Evolutionary conservation across 176 grass and related monocot genomes (phyloP).

Genomic region (Cymbopogon citratus): DNA sequence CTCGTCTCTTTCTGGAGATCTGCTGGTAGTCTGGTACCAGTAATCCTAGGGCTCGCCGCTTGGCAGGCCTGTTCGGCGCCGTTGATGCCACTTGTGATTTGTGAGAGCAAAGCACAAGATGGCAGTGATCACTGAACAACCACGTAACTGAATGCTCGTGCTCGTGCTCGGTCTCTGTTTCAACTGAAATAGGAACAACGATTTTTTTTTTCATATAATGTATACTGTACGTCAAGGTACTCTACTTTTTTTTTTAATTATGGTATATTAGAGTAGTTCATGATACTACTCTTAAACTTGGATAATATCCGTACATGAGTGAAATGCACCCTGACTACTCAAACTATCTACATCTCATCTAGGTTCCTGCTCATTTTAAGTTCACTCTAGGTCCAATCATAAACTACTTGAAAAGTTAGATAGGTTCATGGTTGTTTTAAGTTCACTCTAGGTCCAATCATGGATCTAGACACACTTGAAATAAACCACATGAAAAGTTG

Average conservation of each 20-base stretch:
- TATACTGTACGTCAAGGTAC: background rate
- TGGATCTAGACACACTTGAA: background rate
- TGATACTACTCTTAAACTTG: too few species aligned
- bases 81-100: background rate
- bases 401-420: too few species aligned
- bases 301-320: background rate
- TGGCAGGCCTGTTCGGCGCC: background rate
- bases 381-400: too few species aligned
- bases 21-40: background rate
- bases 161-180: too few species aligned
- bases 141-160: background rate
- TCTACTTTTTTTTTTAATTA: background rate
- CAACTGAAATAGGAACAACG: too few species aligned
- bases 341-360: background rate
- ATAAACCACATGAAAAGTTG: background rate
- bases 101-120: too few species aligned
- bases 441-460: background rate
- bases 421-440: background rate
- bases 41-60: background rate
- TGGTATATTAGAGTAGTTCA: too few species aligned
- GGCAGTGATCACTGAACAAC: background rate
- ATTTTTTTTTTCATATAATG: too few species aligned
- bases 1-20: constrained; percentile 5
- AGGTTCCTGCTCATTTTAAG: too few species aligned
- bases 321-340: background rate